Conservation (phyloP, 768 basidiomycete species). For the Mycena alexandri region DNA sequence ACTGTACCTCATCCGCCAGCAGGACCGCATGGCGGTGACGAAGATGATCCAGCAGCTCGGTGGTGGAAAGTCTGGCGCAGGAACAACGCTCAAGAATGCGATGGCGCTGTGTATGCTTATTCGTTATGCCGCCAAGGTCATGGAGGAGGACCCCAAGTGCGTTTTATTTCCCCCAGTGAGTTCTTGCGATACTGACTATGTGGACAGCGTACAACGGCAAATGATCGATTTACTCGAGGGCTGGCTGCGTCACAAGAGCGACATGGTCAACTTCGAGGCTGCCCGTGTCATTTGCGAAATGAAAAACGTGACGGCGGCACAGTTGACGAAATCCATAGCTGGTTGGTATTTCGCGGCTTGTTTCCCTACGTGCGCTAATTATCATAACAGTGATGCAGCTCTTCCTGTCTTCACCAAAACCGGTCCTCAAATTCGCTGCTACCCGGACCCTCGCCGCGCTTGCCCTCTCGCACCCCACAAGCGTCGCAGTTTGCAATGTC, state of each 20-base stretch:
- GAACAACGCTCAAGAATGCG: slow-evolving; percentile 90
- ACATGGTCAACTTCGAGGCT: slow-evolving; percentile 99
- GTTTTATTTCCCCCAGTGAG: slow-evolving; percentile 45
- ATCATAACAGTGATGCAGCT: slow-evolving; percentile 82
- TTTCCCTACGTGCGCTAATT: slow-evolving; percentile 22
- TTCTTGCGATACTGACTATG: slow-evolving; percentile 10
- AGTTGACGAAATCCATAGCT: slow-evolving; percentile 89
- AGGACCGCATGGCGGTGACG: slow-evolving; percentile 98
- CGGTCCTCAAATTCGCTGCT: slow-evolving; percentile 96
- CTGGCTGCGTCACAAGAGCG: slow-evolving; percentile 97
- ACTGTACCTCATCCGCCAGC: slow-evolving; percentile 94
- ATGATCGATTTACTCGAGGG: slow-evolving; percentile 95
- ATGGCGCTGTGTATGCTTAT: slow-evolving; percentile 99
- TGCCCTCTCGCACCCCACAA: slow-evolving; percentile 86
- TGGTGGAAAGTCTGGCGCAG: slow-evolving; percentile 86
- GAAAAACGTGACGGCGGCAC: slow-evolving; percentile 82
- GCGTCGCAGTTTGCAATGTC: slow-evolving; percentile 93
- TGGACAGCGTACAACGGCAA: slow-evolving; percentile 85
- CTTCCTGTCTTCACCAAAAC: slow-evolving; percentile 95
- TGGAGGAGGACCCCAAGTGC: slow-evolving; percentile 98
- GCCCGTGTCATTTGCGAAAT: slow-evolving; percentile 98
- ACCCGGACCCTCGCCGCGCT: slow-evolving; percentile 94
- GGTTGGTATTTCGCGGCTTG: slow-evolving; percentile 65
- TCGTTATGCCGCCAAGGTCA: slow-evolving; percentile 97
- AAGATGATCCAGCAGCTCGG: slow-evolving; percentile 99